Evolutionary conservation across 257 asterid genomes (phyloP).

Genomic region (Mentha longifolia): DNA sequence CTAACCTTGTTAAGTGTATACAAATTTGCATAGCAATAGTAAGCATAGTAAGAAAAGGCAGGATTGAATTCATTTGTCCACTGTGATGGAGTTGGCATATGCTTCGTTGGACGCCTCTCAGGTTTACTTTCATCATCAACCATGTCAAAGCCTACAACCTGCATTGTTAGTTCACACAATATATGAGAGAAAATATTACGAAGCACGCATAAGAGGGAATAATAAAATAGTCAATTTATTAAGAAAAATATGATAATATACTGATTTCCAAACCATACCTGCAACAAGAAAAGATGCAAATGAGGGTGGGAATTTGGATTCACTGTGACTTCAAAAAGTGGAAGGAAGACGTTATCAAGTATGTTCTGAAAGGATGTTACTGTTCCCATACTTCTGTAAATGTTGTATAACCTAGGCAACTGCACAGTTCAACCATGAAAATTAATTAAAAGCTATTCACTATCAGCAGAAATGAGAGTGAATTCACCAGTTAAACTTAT

Average conservation of each 20-base stretch:
- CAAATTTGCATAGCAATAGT: conserved; percentile 93
- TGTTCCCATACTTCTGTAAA: conserved; percentile 94
- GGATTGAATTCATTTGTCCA: conserved; percentile 96
- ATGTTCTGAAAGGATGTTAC: conserved; percentile 91
- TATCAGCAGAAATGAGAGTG: conserved; percentile 24
- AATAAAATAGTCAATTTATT: conserved; percentile 19
- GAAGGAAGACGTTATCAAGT: conserved; percentile 86
- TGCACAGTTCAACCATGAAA: conserved; percentile 53
- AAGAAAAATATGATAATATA: conserved; percentile 6
- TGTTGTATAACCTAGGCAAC: conserved; percentile 91
- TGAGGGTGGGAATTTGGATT: conserved; percentile 95
- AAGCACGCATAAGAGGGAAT: conserved; percentile 25
- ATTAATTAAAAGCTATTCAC: conserved; percentile 25
- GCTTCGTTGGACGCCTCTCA: conserved; percentile 96
- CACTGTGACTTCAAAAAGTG: conserved; percentile 89
- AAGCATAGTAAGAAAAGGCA: conserved; percentile 93
- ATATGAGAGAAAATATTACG: not conserved
- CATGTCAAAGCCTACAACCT: conserved; percentile 96
- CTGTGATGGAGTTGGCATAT: conserved; percentile 90
- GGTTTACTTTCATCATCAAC: conserved; percentile 99
- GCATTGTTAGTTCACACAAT: conserved; percentile 32
- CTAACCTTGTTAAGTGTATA: conserved; percentile 86
- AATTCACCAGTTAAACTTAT: not conserved
- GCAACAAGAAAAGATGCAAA: conserved; percentile 80
- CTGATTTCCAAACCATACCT: conserved; percentile 49